A percentile compares a stretch with the other conserved stretches of the same genome.
phyloP scores from a whole-genome alignment of 2,329 filamentous ascomycete genomes.

The Aspergillus niger region DNA sequence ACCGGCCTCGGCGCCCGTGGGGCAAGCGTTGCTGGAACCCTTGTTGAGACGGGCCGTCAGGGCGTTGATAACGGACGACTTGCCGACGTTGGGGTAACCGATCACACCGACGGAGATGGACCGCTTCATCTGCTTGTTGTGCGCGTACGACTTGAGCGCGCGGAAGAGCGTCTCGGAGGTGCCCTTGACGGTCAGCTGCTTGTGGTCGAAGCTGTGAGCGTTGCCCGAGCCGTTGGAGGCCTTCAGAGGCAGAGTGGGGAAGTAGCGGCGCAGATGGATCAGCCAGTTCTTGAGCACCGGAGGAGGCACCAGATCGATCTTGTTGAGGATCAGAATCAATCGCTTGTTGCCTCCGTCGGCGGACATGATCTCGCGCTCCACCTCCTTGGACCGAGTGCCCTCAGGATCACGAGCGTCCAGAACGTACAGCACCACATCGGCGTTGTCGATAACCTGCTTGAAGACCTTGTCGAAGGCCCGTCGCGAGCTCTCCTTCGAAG shows the following conservation, averaged over 20 bases:
- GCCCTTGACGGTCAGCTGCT: conserved; percentile 80
- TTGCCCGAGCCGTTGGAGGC: conserved; percentile 81
- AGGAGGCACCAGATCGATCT: conserved; percentile 87
- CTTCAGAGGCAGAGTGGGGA: conserved; percentile 86
- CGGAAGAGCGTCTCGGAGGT: conserved; percentile 84
- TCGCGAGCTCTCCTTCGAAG: conserved; percentile 65
- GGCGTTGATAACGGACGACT: conserved; percentile 95
- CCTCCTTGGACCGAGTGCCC: conserved; percentile 84
- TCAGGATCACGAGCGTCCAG: conserved; percentile 90
- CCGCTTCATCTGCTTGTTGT: conserved; percentile 80
- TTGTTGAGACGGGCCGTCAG: conserved; percentile 74
- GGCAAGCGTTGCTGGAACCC: conserved; percentile 69
- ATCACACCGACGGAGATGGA: conserved; percentile 90
- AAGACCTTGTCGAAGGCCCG: conserved; percentile 94
- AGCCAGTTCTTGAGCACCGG: conserved; percentile 84
- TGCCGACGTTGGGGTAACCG: conserved; percentile 93
- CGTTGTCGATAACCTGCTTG: conserved; percentile 85
- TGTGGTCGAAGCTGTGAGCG: conserved; percentile 89
- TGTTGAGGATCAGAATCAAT: conserved; percentile 89
- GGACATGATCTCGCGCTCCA: conserved; percentile 90
- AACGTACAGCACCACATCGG: conserved; percentile 90
- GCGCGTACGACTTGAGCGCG: conserved; percentile 85
- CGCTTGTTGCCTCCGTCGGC: conserved; percentile 80
- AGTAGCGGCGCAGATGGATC: conserved; percentile 78
- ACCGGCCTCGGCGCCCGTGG: conserved; percentile 86